Percentiles rank a stretch among this genome's conserved stretches.
Conservation (phyloP, 2,329 filamentous ascomycete genomes). For the Bipolaris gigantea region DNA sequence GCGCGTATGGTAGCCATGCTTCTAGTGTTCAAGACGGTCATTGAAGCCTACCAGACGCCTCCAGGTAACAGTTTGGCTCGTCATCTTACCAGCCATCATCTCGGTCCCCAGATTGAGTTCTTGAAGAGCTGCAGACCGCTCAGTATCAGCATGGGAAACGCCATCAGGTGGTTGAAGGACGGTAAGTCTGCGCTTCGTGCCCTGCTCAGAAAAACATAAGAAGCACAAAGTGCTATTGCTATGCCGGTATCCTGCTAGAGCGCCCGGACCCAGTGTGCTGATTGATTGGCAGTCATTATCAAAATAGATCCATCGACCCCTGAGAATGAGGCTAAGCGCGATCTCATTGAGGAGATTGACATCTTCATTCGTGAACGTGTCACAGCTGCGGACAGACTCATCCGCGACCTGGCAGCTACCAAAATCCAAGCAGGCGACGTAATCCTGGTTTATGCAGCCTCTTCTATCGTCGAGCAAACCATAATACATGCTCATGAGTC, state of each 20-base stretch:
- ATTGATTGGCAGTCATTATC: slow-evolving; percentile 64
- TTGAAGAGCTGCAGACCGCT: slow-evolving; percentile 92
- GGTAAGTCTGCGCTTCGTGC: slow-evolving; percentile 19
- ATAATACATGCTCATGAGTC: slow-evolving; percentile 69
- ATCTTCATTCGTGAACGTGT: slow-evolving; percentile 89
- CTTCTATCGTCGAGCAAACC: slow-evolving; percentile 81
- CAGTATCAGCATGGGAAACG: slow-evolving; percentile 95
- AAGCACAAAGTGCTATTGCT: background rate
- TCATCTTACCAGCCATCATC: slow-evolving; percentile 86
- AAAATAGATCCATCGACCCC: slow-evolving; percentile 84
- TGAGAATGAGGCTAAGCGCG: slow-evolving; percentile 78
- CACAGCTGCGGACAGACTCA: slow-evolving; percentile 81
- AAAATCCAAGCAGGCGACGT: slow-evolving; percentile 80
- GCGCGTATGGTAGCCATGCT: slow-evolving; percentile 85
- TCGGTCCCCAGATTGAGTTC: slow-evolving; percentile 95
- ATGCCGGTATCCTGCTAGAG: background rate
- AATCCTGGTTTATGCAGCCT: slow-evolving; percentile 84
- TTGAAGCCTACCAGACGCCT: slow-evolving; percentile 90
- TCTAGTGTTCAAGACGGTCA: slow-evolving; percentile 87
- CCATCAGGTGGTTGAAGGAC: slow-evolving; percentile 91
- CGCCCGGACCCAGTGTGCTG: background rate
- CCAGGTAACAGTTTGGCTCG: slow-evolving; percentile 80
- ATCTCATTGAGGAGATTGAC: slow-evolving; percentile 80
- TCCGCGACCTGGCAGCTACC: slow-evolving; percentile 72
- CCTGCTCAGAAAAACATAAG: background rate